Conservation (phyloP, 2,329 filamentous ascomycete genomes). For the Pestalotiopsis sp. region DNA sequence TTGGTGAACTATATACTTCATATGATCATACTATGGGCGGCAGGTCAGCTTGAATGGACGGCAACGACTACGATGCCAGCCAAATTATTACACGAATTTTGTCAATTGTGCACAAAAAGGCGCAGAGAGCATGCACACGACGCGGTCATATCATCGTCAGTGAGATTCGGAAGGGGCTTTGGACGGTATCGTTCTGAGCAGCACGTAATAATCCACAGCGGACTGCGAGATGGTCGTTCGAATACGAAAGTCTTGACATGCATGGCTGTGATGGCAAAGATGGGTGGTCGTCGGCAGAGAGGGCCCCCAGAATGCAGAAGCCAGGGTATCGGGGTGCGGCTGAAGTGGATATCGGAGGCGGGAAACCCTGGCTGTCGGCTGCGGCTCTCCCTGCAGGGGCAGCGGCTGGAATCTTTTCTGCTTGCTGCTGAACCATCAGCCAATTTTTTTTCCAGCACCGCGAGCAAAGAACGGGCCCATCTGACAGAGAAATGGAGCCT, state of each 20-base stretch:
- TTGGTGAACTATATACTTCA: no score
- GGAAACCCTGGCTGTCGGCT: constrained; percentile 14
- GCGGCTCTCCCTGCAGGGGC: constrained; percentile 2
- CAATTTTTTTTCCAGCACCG: constrained; percentile 2
- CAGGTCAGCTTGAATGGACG: no score
- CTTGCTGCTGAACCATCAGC: not conserved
- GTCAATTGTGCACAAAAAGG: not conserved
- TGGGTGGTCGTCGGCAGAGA: not conserved
- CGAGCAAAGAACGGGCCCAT: constrained; percentile 6
- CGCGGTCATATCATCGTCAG: not conserved
- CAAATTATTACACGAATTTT: not conserved
- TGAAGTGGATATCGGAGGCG: constrained; percentile 15
- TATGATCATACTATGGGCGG: no score
- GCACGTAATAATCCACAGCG: not conserved
- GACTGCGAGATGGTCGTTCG: not conserved
- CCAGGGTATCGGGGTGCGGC: constrained; percentile 13
- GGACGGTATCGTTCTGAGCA: not conserved
- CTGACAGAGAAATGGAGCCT: constrained; percentile 1
- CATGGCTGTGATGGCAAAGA: no score
- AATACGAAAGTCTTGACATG: not conserved
- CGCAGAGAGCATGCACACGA: not conserved
- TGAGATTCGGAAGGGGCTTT: not conserved
- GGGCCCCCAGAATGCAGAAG: not conserved
- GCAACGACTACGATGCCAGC: no score
- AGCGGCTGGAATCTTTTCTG: not conserved